These are phyloP conservation scores for Puccinia hordei DNA, from an alignment of 1,284 basidiomycete genomes.

Conservation along the genomic window DNA sequence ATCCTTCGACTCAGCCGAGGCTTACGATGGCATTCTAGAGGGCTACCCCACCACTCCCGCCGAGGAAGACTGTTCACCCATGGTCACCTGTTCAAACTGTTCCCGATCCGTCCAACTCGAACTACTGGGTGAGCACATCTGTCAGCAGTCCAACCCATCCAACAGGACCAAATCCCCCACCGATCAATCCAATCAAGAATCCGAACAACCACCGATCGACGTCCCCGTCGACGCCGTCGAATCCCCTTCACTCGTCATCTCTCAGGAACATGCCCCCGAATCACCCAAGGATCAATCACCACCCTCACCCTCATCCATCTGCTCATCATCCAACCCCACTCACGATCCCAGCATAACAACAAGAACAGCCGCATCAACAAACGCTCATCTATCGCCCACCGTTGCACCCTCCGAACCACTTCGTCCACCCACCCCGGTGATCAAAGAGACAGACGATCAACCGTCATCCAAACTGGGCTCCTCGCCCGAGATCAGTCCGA, in stretches of 20 bases:
- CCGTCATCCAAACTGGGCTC: neutral
- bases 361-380: no score
- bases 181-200: neutral
- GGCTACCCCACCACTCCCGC: slow-evolving; percentile 31
- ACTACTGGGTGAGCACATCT: slow-evolving; percentile 22
- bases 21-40: slow-evolving; percentile 45
- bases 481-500: neutral
- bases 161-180: neutral
- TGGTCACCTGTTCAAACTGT: slow-evolving; percentile 40
- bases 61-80: slow-evolving; percentile 32
- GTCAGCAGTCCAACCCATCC: neutral
- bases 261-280: neutral
- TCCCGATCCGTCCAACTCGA: neutral
- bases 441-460: neutral
- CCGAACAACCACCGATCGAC: neutral
- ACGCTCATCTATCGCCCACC: neutral
- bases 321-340: slow-evolving; percentile 2
- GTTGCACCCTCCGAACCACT: neutral
- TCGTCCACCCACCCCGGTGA: neutral
- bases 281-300: neutral
- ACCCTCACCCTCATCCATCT: neutral
- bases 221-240: slow-evolving; percentile 24
- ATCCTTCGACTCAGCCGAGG: slow-evolving; percentile 8
- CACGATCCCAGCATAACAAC: slow-evolving; percentile 16
- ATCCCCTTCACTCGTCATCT: neutral